A percentile compares a stretch with the other conserved stretches of the same genome.
Conservation (phyloP, 768 basidiomycete species). For the Boletus fagicola region DNA sequence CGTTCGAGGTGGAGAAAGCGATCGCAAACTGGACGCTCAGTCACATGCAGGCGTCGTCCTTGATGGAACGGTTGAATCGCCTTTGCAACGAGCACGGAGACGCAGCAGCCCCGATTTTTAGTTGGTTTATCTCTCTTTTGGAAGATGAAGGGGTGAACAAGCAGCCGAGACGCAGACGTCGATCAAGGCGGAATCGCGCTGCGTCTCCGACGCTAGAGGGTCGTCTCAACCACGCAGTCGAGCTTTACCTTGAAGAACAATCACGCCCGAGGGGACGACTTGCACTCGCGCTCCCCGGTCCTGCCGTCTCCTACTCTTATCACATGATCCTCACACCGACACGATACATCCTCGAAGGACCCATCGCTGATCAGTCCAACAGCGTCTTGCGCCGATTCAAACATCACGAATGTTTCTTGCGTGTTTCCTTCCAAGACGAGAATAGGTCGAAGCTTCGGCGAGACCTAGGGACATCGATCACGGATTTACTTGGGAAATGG, state of each 20-base stretch:
- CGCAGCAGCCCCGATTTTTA: slow-evolving; percentile 25
- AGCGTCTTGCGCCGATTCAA: slow-evolving; percentile 37
- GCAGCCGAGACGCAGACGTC: neutral
- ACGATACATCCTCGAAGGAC: slow-evolving; percentile 38
- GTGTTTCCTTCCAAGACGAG: slow-evolving; percentile 50
- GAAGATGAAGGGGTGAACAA: slow-evolving; percentile 14
- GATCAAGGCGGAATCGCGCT: neutral
- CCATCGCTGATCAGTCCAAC: slow-evolving; percentile 39
- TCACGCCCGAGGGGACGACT: slow-evolving; percentile 25
- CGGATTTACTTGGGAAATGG: slow-evolving; percentile 32
- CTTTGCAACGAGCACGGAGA: slow-evolving; percentile 20
- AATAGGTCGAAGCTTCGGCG: slow-evolving; percentile 38
- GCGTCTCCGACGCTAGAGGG: slow-evolving; percentile 11
- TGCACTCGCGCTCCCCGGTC: slow-evolving; percentile 17
- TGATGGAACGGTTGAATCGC: slow-evolving; percentile 19
- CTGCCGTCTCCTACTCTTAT: slow-evolving; percentile 33
- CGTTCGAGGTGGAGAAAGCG: slow-evolving; percentile 41
- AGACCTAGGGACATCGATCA: slow-evolving; percentile 32
- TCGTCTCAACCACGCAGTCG: slow-evolving; percentile 16
- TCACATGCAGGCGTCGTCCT: slow-evolving; percentile 15
- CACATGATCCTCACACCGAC: slow-evolving; percentile 43
- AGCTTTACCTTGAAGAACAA: slow-evolving; percentile 25
- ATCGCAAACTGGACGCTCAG: slow-evolving; percentile 30
- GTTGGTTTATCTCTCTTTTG: slow-evolving; percentile 16
- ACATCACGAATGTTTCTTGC: slow-evolving; percentile 43